Base-by-base conservation (phyloP, 176 grass and related monocot species). In the Echinochloa phyllopogon region DNA sequence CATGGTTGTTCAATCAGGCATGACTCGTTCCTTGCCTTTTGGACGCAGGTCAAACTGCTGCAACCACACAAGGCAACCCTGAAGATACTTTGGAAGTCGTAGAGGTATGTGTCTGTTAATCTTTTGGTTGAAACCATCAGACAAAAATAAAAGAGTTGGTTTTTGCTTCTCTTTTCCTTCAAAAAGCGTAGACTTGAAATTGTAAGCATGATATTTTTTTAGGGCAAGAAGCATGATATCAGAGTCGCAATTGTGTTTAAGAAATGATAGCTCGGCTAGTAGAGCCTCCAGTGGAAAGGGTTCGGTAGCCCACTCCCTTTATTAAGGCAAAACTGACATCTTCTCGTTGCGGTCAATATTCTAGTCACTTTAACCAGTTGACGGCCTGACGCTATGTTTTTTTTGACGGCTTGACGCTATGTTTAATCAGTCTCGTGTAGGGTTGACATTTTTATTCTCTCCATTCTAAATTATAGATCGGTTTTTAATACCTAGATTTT, bases 101-200 rank as follows among this genome's bases (percentile, higher is more conserved):
- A 57, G 51, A 84, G 83, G 92, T 88, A 17, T n/a, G 66, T 53
- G 11, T 43, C 11, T 66, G n/a, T 14, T 77, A 70, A 24, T 36
- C 41, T 63, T 5, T 78, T 78, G 5, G 33, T 42, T 14, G 18
- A 42, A 23, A 66, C 0, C 16, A 39, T 44, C 44, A 67, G 60
- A 65, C 12, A 83, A 29, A 51, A 79, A 49, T 29, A 33, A 25
- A 47, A 27, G 4, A 50, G 10, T 13, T 79, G 1, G 2, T 48
- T 36, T 36, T 64, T 33, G 1, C 20, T 5, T 20, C 2, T 60
- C 0, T 77, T n/a, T n/a, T 45, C 9, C 11, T 7, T 36, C 5
- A 4, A 25, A 37, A 23, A 65, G 13, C 27, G 37, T 21, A 39
- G 10, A 75, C 18, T 23, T 39, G 2, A 39, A 33, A 53, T 16